Percentiles rank a stretch among this genome's conserved stretches.
phyloP scores from a whole-genome alignment of 805 yeast species.

The Vanderwaltozyma polyspora region DNA sequence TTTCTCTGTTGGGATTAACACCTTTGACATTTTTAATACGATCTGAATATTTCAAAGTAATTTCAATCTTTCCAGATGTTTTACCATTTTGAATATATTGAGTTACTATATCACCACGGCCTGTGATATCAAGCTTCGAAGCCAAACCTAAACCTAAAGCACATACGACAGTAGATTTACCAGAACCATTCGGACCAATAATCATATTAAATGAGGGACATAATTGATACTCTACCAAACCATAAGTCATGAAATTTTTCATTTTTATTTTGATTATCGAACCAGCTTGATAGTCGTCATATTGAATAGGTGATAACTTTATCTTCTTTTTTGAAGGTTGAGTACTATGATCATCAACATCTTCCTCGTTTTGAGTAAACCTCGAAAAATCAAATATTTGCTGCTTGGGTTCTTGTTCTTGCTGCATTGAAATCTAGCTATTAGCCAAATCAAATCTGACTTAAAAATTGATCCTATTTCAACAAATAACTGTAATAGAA shows the following conservation, averaged over 20 bases:
- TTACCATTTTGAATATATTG: constrained; percentile 67
- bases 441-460: too few relatives aligned
- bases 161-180: constrained; percentile 86
- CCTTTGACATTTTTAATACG: constrained; percentile 17
- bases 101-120: constrained; percentile 48
- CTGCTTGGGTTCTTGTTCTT: too few relatives aligned
- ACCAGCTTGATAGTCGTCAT: constrained; percentile 36
- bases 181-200: constrained; percentile 94
- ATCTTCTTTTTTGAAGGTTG: too few relatives aligned
- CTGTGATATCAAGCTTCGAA: constrained; percentile 65
- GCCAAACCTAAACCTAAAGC: constrained; percentile 85
- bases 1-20: constrained; percentile 13
- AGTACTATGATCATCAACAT: too few relatives aligned
- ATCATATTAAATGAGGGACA: constrained; percentile 83
- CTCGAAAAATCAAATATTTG: too few relatives aligned
- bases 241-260: constrained; percentile 59
- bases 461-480: too few relatives aligned
- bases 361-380: too few relatives aligned
- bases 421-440: too few relatives aligned
- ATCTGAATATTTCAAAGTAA: constrained; percentile 23
- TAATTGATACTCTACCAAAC: constrained; percentile 56
- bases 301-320: too few relatives aligned
- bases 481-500: too few relatives aligned
- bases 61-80: constrained; percentile 27
- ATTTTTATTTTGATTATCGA: constrained; percentile 44